phyloP scores from a whole-genome alignment of 2,329 filamentous ascomycete species.

The Fusarium annulatum region DNA sequence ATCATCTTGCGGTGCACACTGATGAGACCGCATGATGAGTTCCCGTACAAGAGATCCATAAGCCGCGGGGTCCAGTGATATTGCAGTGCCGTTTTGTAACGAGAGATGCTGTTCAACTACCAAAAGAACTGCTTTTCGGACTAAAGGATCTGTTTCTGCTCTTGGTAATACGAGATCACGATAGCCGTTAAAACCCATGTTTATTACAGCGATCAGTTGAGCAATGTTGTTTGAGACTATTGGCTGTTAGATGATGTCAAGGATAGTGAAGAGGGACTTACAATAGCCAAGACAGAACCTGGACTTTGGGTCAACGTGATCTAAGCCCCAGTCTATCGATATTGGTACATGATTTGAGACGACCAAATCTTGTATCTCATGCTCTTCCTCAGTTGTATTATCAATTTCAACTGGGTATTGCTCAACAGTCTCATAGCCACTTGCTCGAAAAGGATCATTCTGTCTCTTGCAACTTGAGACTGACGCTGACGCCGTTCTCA shows the following conservation, averaged over 20 bases:
- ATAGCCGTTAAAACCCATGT: constrained; percentile 41
- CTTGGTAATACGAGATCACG: constrained; percentile 33
- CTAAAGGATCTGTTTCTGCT: constrained; percentile 33
- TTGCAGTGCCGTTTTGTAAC: constrained; percentile 14
- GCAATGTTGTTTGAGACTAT: constrained; percentile 40
- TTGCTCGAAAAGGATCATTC: constrained; percentile 1
- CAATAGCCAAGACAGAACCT: constrained; percentile 39
- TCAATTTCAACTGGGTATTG: accelerated
- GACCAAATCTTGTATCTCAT: background rate
- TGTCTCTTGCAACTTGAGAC: background rate
- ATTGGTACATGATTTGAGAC: background rate
- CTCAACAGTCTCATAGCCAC: background rate
- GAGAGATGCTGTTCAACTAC: constrained; percentile 38
- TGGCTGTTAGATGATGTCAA: background rate
- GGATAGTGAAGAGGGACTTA: accelerated
- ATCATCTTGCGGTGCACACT: constrained; percentile 35
- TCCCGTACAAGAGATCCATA: constrained; percentile 30
- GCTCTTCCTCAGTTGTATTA: background rate
- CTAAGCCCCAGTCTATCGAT: constrained; percentile 9
- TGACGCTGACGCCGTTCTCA: background rate
- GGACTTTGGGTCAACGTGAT: constrained; percentile 32
- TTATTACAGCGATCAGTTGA: constrained; percentile 39
- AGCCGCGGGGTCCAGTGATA: constrained; percentile 18
- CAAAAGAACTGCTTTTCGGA: constrained; percentile 34
- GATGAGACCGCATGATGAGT: constrained; percentile 29